Percentiles rank a stretch among this genome's conserved stretches.
phyloP scores from a whole-genome alignment of 1,284 basidiomycete species.

The Leucoagaricus sp. region DNA sequence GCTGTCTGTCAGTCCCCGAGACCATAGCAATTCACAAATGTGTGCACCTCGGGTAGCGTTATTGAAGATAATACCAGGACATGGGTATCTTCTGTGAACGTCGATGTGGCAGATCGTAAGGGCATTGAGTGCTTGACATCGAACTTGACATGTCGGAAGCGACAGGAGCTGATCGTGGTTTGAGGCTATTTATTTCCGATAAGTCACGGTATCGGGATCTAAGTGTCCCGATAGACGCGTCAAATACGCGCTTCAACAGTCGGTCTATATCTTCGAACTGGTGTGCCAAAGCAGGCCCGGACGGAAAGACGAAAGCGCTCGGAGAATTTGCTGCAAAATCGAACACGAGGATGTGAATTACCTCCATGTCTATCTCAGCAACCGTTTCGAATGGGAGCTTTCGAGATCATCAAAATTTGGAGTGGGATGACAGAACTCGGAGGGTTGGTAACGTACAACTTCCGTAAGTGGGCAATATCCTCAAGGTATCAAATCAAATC shows the following conservation, averaged over 20 bases:
- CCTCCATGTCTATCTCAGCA: neutral
- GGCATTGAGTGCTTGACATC: neutral
- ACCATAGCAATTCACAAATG: too few species aligned
- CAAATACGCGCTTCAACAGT: too few species aligned
- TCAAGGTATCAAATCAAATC: constrained; percentile 3
- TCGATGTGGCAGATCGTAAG: neutral
- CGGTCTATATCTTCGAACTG: too few species aligned
- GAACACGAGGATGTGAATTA: too few species aligned
- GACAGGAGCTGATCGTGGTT: neutral
- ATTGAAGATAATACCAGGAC: too few species aligned
- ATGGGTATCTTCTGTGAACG: too few species aligned
- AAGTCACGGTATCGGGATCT: neutral
- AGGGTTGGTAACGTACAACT: neutral
- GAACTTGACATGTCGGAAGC: neutral
- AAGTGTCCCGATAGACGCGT: neutral
- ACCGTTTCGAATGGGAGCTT: neutral
- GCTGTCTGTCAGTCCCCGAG: too few species aligned
- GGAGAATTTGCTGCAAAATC: too few species aligned
- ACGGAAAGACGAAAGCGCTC: too few species aligned
- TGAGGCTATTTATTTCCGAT: neutral
- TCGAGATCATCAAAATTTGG: constrained; percentile 10
- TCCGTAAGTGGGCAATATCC: neutral
- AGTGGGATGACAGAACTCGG: constrained; percentile 6
- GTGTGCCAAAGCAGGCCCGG: too few species aligned
- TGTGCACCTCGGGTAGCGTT: too few species aligned